Evolutionary conservation across 352 stramenopile species (phyloP).

Genomic region (Phytophthora fragariaefolia): DNA sequence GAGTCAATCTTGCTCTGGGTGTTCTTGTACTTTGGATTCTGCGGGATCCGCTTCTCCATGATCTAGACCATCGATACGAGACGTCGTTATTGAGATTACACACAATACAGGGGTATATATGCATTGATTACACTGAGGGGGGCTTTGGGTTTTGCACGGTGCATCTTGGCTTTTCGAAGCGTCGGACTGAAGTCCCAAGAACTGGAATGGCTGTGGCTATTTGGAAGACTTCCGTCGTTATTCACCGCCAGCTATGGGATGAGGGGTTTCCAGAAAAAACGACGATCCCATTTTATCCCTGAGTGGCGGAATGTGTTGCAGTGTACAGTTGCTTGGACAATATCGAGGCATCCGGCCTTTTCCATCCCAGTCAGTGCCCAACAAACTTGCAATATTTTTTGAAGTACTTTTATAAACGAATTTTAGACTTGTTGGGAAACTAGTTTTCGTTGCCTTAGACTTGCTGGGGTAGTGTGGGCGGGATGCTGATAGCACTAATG

Average conservation of each 20-base stretch:
- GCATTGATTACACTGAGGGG: slow-evolving; percentile 50
- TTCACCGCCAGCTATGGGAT: not conserved
- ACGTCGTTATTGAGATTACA: not conserved
- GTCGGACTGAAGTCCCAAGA: not conserved
- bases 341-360: not conserved
- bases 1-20: slow-evolving; percentile 83
- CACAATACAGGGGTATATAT: not conserved
- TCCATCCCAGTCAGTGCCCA: too few relatives aligned
- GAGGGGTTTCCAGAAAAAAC: not conserved
- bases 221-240: slow-evolving; percentile 14
- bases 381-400: not conserved
- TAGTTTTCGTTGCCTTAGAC: too few relatives aligned
- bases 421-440: not conserved
- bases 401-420: not conserved
- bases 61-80: slow-evolving; percentile 36
- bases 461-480: not conserved
- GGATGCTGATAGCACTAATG: slow-evolving; percentile 26
- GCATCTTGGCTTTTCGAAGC: slow-evolving; percentile 41
- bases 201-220: slow-evolving; percentile 6
- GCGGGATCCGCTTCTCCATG: slow-evolving; percentile 82
- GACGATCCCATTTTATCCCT: slow-evolving; percentile 2
- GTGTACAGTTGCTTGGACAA: not conserved
- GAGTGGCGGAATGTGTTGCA: not conserved
- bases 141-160: slow-evolving; percentile 73
- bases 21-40: slow-evolving; percentile 82